These are phyloP conservation scores for Podospora conica DNA, from an alignment of 495 filamentous ascomycete genomes.

Conservation along the genomic window DNA sequence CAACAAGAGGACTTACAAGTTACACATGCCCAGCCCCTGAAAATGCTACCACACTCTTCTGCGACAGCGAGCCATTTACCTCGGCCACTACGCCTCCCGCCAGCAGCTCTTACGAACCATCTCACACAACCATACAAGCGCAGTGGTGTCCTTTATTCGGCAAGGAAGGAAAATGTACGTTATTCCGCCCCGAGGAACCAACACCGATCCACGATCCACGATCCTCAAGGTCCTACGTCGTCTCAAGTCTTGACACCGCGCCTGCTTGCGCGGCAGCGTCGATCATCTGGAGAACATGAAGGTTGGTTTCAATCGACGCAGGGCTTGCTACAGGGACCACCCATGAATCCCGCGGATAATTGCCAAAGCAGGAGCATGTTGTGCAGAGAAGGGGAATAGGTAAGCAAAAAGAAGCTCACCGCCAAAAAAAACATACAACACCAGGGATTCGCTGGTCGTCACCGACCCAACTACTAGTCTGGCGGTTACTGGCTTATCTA, in stretches of 20 bases:
- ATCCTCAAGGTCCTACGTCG: neutral
- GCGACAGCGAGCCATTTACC: neutral
- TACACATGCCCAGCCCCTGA: neutral
- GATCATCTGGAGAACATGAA: neutral
- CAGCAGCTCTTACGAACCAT: neutral
- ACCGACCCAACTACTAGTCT: conserved; percentile 40
- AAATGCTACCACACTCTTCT: neutral
- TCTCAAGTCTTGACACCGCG: neutral
- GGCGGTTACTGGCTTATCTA: conserved; percentile 27
- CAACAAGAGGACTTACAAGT: neutral
- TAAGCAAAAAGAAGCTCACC: neutral
- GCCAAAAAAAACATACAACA: conserved; percentile 36
- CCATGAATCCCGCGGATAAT: neutral
- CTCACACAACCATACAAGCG: neutral
- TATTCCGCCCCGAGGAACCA: neutral
- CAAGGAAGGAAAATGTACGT: neutral
- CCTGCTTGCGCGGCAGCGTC: neutral
- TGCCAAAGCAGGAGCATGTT: no score
- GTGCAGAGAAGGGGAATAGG: no score
- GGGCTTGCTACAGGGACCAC: neutral
- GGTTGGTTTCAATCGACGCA: neutral
- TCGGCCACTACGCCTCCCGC: neutral
- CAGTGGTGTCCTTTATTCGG: neutral
- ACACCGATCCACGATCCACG: neutral
- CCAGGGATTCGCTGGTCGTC: conserved; percentile 32